phyloP scores from a whole-genome alignment of 805 yeast species.

The Soucietia sequanensis region DNA sequence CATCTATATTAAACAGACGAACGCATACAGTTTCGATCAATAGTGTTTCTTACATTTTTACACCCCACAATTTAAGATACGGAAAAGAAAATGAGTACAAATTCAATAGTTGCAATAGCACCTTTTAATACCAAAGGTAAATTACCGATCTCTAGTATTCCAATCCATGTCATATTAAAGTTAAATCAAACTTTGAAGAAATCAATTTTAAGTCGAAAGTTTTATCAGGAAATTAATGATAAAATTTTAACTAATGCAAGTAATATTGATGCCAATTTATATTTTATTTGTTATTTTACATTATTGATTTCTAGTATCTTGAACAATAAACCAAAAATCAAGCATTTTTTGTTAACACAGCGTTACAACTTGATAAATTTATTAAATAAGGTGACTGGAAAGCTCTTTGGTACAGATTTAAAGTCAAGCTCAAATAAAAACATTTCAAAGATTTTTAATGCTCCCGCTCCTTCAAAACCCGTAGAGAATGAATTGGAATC shows the following conservation, averaged over 20 bases:
- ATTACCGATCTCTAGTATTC: no score
- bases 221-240: constrained; percentile 41
- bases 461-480: constrained; percentile 7
- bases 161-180: no score
- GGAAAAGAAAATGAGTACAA: no score
- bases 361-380: constrained; percentile 18
- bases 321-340: constrained; percentile 35
- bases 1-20: no score
- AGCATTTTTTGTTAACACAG: constrained; percentile 26
- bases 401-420: constrained; percentile 13
- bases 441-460: constrained; percentile 9
- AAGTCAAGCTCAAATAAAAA: constrained; percentile 13
- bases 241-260: constrained; percentile 33
- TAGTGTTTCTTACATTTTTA: no score
- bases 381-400: constrained; percentile 7
- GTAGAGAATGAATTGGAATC: constrained; percentile 4
- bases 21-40: no score
- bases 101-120: constrained; percentile 15
- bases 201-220: constrained; percentile 34
- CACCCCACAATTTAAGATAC: no score
- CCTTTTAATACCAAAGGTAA: constrained; percentile 11
- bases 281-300: constrained; percentile 44
- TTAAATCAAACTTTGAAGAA: no score
- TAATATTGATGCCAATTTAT: constrained; percentile 38
- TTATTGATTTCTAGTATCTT: constrained; percentile 34